phyloP scores from a whole-genome alignment of 1,284 basidiomycete species.

The Cystobasidiaceae sp. region DNA sequence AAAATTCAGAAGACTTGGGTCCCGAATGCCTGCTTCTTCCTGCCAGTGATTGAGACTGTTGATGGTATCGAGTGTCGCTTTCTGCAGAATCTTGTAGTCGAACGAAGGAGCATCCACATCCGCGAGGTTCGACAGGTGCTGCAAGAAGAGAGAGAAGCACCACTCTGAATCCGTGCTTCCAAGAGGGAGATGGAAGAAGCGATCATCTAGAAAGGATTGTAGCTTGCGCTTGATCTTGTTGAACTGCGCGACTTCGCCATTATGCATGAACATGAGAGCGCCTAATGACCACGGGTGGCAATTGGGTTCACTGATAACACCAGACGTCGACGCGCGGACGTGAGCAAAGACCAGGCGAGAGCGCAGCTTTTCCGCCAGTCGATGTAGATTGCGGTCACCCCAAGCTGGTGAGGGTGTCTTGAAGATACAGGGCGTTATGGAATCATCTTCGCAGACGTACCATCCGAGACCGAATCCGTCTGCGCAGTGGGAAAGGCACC shows the following conservation, averaged over 20 bases:
- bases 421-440: constrained; percentile 36
- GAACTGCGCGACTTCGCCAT: constrained; percentile 67
- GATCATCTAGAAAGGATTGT: constrained; percentile 68
- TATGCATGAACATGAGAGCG: constrained; percentile 26
- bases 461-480: constrained; percentile 97
- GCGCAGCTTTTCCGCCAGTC: constrained; percentile 90
- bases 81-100: constrained; percentile 58
- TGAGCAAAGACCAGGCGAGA: constrained; percentile 74
- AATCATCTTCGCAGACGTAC: constrained; percentile 58
- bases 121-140: constrained; percentile 52
- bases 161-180: constrained; percentile 92
- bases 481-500: constrained; percentile 50
- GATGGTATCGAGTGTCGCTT: constrained; percentile 83
- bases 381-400: constrained; percentile 84
- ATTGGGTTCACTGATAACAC: constrained; percentile 81
- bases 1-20: constrained; percentile 93
- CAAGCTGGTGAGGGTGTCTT: constrained; percentile 58
- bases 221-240: constrained; percentile 69
- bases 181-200: constrained; percentile 74
- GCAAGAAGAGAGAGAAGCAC: constrained; percentile 82
- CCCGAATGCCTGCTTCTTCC: constrained; percentile 51
- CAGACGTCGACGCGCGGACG: constrained; percentile 51
- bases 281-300: constrained; percentile 23
- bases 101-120: constrained; percentile 69
- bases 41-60: constrained; percentile 67